phyloP scores from a whole-genome alignment of 768 basidiomycete genomes.

The Boletus rufocinnamomeus region DNA sequence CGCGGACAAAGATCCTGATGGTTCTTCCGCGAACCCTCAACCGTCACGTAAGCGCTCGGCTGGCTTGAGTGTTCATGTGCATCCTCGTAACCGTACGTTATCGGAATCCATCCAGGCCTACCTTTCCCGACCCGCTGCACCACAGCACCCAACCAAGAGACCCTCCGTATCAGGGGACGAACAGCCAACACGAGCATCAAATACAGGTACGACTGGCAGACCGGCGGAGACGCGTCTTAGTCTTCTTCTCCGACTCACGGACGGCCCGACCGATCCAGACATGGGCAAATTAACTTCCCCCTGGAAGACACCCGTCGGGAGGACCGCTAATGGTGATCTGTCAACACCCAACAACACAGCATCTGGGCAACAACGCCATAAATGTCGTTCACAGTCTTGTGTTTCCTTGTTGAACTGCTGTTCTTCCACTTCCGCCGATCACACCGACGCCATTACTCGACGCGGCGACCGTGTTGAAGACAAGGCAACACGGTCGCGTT shows the following conservation, averaged over 20 bases:
- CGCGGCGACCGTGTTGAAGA: background rate
- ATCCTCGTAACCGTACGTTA: constrained; percentile 44
- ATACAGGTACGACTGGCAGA: background rate
- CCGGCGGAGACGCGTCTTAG: background rate
- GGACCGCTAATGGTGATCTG: background rate
- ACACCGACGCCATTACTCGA: background rate
- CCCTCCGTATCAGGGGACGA: background rate
- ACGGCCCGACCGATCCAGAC: background rate
- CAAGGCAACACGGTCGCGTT: background rate
- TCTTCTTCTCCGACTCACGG: constrained; percentile 8
- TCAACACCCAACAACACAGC: background rate
- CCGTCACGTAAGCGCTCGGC: constrained; percentile 24
- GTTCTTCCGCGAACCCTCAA: constrained; percentile 20
- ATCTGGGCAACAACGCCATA: background rate
- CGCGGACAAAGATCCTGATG: constrained; percentile 10
- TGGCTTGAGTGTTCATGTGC: constrained; percentile 10
- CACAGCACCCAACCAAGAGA: constrained; percentile 4
- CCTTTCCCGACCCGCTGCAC: constrained; percentile 30
- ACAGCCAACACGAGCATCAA: background rate
- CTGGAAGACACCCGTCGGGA: background rate
- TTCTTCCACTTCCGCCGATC: background rate
- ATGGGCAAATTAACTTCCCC: background rate
- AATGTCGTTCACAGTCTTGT: background rate
- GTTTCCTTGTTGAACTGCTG: background rate
- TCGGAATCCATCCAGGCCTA: constrained; percentile 52